Evolutionary conservation across 225 moss, liverwort and hornwort genomes (phyloP).

Genomic region (Marchantia polymorpha): DNA sequence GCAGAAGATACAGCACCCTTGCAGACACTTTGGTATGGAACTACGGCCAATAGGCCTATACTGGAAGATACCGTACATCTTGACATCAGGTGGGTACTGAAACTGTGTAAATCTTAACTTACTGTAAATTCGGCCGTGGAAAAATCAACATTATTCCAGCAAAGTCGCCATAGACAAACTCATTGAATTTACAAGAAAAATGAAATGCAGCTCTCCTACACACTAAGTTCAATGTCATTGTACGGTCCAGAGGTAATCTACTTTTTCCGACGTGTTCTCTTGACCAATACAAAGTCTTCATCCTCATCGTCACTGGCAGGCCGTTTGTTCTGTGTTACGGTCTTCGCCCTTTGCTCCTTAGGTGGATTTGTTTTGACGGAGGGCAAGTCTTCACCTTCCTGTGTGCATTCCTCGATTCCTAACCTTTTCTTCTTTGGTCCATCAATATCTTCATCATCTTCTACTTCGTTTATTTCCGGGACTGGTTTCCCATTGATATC

Average conservation of each 20-base stretch:
- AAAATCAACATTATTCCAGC: no score
- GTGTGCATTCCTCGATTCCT: not conserved
- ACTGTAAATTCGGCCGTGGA: no score
- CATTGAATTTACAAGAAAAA: no score
- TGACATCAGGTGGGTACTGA: no score
- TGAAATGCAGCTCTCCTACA: no score
- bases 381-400: not conserved
- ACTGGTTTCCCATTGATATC: not conserved
- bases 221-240: no score
- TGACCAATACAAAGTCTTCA: slow-evolving; percentile 56
- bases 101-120: no score
- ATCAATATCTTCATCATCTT: not conserved
- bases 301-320: slow-evolving; percentile 42
- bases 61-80: no score
- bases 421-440: not conserved
- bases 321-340: slow-evolving; percentile 39
- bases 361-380: not conserved
- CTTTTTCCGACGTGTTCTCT: slow-evolving; percentile 32
- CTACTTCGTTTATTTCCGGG: not conserved
- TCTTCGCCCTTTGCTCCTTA: slow-evolving; percentile 10
- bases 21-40: no score
- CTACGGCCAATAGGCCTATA: no score
- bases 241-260: not conserved
- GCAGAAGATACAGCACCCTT: no score
- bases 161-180: no score